Evolutionary conservation across 2,329 filamentous ascomycete genomes (phyloP).

Genomic region (Penicillium sp.): DNA sequence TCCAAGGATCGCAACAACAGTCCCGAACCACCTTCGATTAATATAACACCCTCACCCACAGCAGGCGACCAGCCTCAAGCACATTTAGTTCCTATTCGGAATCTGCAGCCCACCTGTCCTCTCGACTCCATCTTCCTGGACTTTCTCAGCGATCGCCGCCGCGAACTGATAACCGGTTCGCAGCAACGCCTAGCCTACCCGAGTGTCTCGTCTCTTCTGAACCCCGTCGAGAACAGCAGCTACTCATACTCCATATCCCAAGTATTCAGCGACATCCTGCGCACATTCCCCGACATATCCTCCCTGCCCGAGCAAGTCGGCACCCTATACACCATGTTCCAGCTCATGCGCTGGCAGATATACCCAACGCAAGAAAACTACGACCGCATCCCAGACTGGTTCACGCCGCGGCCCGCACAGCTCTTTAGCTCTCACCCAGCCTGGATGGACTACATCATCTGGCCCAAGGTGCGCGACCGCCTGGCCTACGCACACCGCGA

Average conservation of each 20-base stretch:
- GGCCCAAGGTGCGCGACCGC: slow-evolving; percentile 69
- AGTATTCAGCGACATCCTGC: slow-evolving; percentile 78
- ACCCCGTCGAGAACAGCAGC: slow-evolving; percentile 56
- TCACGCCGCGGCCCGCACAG: slow-evolving; percentile 64
- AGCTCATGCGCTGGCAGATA: slow-evolving; percentile 81
- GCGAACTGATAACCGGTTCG: slow-evolving; percentile 61
- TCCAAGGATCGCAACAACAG: slow-evolving; percentile 22
- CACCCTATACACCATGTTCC: slow-evolving; percentile 80
- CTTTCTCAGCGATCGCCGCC: slow-evolving; percentile 67
- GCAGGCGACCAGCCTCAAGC: slow-evolving; percentile 26
- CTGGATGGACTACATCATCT: slow-evolving; percentile 81
- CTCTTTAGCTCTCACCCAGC: slow-evolving; percentile 65
- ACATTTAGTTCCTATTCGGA: slow-evolving; percentile 50
- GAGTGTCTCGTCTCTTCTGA: slow-evolving; percentile 72
- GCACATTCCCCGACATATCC: slow-evolving; percentile 75
- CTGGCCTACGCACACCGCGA: slow-evolving; percentile 53
- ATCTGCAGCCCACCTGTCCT: slow-evolving; percentile 67
- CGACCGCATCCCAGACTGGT: slow-evolving; percentile 70
- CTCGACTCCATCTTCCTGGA: slow-evolving; percentile 76
- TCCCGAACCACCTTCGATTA: slow-evolving; percentile 21
- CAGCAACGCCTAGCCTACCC: slow-evolving; percentile 71
- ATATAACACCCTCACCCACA: slow-evolving; percentile 16
- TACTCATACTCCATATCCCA: slow-evolving; percentile 75
- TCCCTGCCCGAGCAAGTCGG: slow-evolving; percentile 78
- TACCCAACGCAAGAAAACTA: slow-evolving; percentile 75